Evolutionary conservation across 176 grass and related monocot species (phyloP), one percentile per base, ranked within the genome.

Genomic region (Ensete glaucum): DNA sequence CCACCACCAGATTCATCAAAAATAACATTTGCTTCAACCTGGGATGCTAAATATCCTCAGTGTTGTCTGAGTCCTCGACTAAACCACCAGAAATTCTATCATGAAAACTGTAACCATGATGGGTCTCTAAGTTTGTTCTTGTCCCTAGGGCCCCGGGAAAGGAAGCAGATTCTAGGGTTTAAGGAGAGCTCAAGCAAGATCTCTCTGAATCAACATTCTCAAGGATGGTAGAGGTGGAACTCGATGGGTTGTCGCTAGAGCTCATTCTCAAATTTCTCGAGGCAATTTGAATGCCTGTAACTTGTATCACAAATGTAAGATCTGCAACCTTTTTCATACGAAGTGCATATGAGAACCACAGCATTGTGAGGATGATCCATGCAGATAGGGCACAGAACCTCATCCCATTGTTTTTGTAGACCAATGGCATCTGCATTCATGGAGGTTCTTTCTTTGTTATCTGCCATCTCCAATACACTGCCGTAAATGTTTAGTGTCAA

Each of bases 281-380:
- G 72, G 20, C 72, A 74, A 74, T 74, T 74, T 74, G 72, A 74
- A 74, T 74, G 72, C 53, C 72, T 57, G 53, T 74, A 74, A 43
- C 72, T 74, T 57, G 72, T 74, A 43, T 74, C 72, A 29, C 72
- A 74, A 58, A 74, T 58, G 53, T 74, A 74, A 19, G 72, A 74
- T 57, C 51, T 43, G 72, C 72, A 74, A 74, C 72, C 72, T 58
- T 74, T 74, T 57, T 74, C 72, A 74, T 74, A 43, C 0, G 53
- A 74, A 34, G 72, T 34, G 53, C 72, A 74, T 12, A 74, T 15
- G 7, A 74, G 53, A 58, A 74, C 53, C 24, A 74, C 72, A 14
- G 72, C 72, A 74, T 74, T 74, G 72, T 58, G 72, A 29, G 72
- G 72, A 74, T 58, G 24, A 16, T 74, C 72, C 72, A 74, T 74